These are phyloP conservation scores for Lentinus brumalis DNA, from an alignment of 768 basidiomycete genomes.

Conservation along the genomic window DNA sequence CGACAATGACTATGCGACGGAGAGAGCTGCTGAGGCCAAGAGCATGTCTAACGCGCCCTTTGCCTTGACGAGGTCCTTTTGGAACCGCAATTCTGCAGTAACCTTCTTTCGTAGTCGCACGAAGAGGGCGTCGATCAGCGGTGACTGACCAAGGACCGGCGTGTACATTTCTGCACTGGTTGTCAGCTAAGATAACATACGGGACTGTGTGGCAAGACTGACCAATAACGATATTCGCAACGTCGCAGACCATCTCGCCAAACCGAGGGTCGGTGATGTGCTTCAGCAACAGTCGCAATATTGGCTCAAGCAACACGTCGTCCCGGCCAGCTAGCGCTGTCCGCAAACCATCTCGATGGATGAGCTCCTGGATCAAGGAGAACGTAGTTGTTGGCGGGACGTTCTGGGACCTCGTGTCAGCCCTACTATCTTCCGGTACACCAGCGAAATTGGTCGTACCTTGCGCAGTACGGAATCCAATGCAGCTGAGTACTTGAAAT, in stretches of 20 bases:
- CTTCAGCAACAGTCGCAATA: conserved; percentile 83
- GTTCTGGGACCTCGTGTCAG: conserved; percentile 49
- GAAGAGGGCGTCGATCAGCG: conserved; percentile 86
- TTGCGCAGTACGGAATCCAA: conserved; percentile 89
- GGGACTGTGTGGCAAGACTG: conserved; percentile 26
- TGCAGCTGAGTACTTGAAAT: conserved; percentile 93
- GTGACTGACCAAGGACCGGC: conserved; percentile 91
- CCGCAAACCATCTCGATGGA: conserved; percentile 86
- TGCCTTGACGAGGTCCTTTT: conserved; percentile 79
- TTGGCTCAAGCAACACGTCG: conserved; percentile 89
- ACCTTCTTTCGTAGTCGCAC: conserved; percentile 82
- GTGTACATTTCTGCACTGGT: conserved; percentile 79
- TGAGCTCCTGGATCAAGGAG: conserved; percentile 88
- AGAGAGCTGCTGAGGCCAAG: conserved; percentile 56
- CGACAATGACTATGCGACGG: conserved; percentile 12
- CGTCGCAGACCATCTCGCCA: conserved; percentile 84
- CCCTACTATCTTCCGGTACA: conserved; percentile 1
- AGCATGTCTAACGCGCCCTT: conserved; percentile 94
- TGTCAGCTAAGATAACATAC: conserved; percentile 9
- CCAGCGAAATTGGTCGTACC: conserved; percentile 41
- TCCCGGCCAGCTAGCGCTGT: conserved; percentile 89
- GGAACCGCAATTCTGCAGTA: conserved; percentile 83
- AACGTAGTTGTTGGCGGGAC: conserved; percentile 86
- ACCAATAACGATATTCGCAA: conserved; percentile 85
- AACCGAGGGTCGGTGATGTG: conserved; percentile 90